These are phyloP conservation scores for Aegilops longissima DNA, from an alignment of 176 grass and related monocot species.

Conservation along the genomic window DNA sequence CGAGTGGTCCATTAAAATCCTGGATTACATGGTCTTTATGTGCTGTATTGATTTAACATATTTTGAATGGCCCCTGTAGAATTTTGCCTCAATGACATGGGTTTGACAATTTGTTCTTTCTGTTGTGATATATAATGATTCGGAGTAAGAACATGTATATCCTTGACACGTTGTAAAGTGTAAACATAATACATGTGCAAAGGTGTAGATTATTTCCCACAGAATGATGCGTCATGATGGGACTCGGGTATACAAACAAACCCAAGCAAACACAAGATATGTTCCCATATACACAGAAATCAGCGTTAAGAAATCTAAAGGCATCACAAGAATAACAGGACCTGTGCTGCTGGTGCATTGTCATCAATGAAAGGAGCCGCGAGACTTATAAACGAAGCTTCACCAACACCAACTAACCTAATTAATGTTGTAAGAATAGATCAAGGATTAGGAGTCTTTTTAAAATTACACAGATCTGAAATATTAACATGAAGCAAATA, in stretches of 20 bases:
- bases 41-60: background rate
- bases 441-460: background rate
- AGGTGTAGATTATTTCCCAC: background rate
- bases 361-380: slow-evolving; percentile 99
- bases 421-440: slow-evolving; percentile 24
- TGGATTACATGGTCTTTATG: background rate
- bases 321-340: slow-evolving; percentile 30
- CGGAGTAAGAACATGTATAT: background rate
- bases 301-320: slow-evolving; percentile 14
- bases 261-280: slow-evolving; percentile 3
- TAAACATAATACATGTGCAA: background rate
- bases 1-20: background rate
- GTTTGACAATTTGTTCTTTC: background rate
- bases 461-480: slow-evolving; percentile 26
- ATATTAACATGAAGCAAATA: slow-evolving; percentile 10
- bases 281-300: slow-evolving; percentile 1
- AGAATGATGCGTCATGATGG: background rate
- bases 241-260: slow-evolving; percentile 8
- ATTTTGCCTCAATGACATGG: background rate
- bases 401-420: slow-evolving; percentile 99
- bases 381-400: slow-evolving; percentile 99
- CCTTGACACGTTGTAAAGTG: no score
- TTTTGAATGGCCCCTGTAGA: background rate
- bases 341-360: slow-evolving; percentile 87
- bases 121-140: background rate